Conservation (phyloP, 441 rosid species). For the Rhodomyrtus psidioides region DNA sequence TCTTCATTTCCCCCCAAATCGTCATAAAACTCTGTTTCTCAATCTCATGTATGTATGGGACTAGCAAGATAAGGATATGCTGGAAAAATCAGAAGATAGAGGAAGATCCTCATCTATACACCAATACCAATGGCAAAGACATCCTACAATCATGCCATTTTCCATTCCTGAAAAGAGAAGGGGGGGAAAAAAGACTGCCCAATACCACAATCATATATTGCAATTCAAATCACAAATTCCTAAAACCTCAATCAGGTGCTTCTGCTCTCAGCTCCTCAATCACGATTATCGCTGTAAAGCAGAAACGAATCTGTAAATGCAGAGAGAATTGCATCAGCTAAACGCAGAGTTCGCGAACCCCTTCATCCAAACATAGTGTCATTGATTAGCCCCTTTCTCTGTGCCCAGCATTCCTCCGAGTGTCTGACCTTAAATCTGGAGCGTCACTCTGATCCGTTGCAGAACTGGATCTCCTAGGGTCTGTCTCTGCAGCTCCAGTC, state of each 20-base stretch:
- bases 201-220: neutral
- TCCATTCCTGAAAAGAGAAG: neutral
- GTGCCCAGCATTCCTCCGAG: conserved; percentile 9
- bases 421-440: conserved; percentile 22
- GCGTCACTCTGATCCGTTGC: conserved; percentile 40
- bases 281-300: neutral
- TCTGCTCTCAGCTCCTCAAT: neutral
- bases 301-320: neutral
- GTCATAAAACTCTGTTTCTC: neutral
- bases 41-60: neutral
- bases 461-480: conserved; percentile 32
- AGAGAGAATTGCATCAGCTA: neutral
- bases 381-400: conserved; percentile 5
- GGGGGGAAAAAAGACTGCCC: neutral
- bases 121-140: neutral
- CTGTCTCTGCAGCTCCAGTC: conserved; percentile 33
- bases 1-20: neutral
- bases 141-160: neutral
- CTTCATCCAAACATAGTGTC: neutral
- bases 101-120: neutral
- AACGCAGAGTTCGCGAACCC: neutral
- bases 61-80: neutral
- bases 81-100: neutral
- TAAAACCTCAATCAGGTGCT: neutral
- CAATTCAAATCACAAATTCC: neutral